phyloP scores from a whole-genome alignment of 139 green algal species.

The Auxenochlorella pyrenoidosa region DNA sequence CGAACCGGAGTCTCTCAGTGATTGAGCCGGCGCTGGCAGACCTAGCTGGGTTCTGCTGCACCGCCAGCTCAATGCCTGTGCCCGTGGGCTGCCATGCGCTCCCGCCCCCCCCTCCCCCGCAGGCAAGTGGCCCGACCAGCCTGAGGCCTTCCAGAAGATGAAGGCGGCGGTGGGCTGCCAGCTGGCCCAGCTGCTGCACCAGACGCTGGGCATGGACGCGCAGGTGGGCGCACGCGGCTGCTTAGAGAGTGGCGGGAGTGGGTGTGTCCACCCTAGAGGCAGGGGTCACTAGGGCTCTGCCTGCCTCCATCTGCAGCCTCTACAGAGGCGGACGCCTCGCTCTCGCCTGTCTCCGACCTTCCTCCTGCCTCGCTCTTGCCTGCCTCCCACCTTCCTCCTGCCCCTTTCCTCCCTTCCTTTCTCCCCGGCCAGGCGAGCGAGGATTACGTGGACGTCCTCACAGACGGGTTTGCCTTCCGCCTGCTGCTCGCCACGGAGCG shows the following conservation, averaged over 20 bases:
- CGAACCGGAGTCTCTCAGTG: no score
- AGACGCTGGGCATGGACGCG: slow-evolving; percentile 56
- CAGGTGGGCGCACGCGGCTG: neutral
- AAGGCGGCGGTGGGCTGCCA: slow-evolving; percentile 81
- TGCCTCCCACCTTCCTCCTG: neutral
- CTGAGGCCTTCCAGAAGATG: slow-evolving; percentile 71
- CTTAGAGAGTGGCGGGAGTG: no score
- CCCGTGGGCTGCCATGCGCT: neutral
- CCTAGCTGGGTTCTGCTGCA: no score
- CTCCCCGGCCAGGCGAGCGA: slow-evolving; percentile 40
- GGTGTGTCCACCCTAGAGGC: no score
- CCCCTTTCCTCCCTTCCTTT: neutral
- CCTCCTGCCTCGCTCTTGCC: neutral
- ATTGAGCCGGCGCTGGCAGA: no score
- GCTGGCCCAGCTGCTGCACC: slow-evolving; percentile 66
- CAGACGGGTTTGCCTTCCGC: slow-evolving; percentile 82
- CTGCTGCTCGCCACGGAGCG: slow-evolving; percentile 71
- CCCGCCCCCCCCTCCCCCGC: neutral
- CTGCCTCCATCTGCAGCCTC: no score
- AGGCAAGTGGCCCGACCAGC: slow-evolving; percentile 74
- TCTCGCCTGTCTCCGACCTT: neutral
- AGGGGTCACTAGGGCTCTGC: no score
- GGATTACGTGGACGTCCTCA: slow-evolving; percentile 74
- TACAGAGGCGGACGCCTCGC: no score
- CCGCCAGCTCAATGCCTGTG: neutral